Percentiles rank a stretch among this genome's conserved stretches.
Conservation (phyloP, 2,329 filamentous ascomycete species). For the Alternaria longipes region DNA sequence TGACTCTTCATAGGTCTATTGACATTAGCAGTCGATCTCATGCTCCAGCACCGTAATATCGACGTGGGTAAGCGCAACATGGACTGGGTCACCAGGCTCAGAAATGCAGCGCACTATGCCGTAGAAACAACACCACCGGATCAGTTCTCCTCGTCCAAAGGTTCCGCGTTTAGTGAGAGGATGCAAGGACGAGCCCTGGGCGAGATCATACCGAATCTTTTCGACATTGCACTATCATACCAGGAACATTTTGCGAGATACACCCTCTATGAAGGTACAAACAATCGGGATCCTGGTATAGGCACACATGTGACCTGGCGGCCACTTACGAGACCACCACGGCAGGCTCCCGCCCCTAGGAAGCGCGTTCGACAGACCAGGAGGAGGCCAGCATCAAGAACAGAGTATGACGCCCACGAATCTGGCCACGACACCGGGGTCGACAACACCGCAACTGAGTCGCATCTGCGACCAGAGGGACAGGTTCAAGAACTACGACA, state of each 20-base stretch:
- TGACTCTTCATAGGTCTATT: slow-evolving; percentile 33
- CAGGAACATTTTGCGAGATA: slow-evolving; percentile 43
- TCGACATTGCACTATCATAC: slow-evolving; percentile 38
- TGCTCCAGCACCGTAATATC: slow-evolving; percentile 39
- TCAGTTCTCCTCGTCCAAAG: slow-evolving; percentile 41
- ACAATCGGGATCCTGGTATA: slow-evolving; percentile 26
- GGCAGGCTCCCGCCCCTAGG: slow-evolving; percentile 11
- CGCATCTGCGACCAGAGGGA: background rate
- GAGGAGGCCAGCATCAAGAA: background rate
- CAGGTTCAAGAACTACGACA: background rate
- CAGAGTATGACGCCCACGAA: slow-evolving; percentile 11
- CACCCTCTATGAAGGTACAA: slow-evolving; percentile 34
- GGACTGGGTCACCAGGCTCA: slow-evolving; percentile 37
- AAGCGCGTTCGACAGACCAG: slow-evolving; percentile 25
- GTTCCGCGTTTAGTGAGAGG: slow-evolving; percentile 28
- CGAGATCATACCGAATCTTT: slow-evolving; percentile 39
- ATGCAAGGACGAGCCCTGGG: slow-evolving; percentile 41
- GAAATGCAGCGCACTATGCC: slow-evolving; percentile 28
- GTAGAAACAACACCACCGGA: slow-evolving; percentile 33
- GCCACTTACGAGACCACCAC: slow-evolving; percentile 28
- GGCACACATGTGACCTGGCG: slow-evolving; percentile 40
- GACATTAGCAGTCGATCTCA: slow-evolving; percentile 39
- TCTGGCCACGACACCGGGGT: slow-evolving; percentile 36
- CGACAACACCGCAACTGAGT: slow-evolving; percentile 23
- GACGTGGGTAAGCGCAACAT: slow-evolving; percentile 34